Base-by-base conservation (phyloP, 805 yeast species). In the Priceomyces fermenticarens region DNA sequence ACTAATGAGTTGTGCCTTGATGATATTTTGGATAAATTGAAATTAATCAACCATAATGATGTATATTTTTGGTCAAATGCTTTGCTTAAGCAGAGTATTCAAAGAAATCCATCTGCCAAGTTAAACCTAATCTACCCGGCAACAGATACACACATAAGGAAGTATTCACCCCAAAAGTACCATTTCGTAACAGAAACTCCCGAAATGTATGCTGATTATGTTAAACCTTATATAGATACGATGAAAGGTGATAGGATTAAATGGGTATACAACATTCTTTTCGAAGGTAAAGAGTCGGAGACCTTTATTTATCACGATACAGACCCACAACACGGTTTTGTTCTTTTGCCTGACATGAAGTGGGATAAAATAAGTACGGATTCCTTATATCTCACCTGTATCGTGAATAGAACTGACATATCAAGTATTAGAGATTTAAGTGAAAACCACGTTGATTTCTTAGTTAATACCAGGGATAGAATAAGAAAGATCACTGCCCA, bases 301-400 rank as follows among this genome's bases (percentile, higher is more conserved):
- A 65, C 88, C 14, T 80, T 91, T n/a, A 71, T 89, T 2, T 75
- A 72, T 50, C 80, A 83, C 38, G 84, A 88, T 46, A 63, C 62
- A 31, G 76, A 79, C 25, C 77, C 77, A 14, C 48, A 53, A 0
- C 58, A 57, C 32, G 89, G 90, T 13, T 88, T 86, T 54, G 79
- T 89, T 4, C 63, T 93, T 35, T 69, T 90, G 32, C 98, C 98
- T 0, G 97, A 91, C 62, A 87, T 91, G 95, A 90, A 90, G 58
- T 93, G 99, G 99, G 97, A 91, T 58, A 81, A 85, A 3, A 65
- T 72, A 37, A 79, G 80, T 23, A 49, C 83, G 56, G 87, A 80
- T 17, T 62, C 91, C 3, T 64, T 93, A 41, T 89, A 93, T 57
- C 64, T 91, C 49, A 82, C 87, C 39, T 85, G 86, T 7, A 82